Evolutionary conservation across 2,329 filamentous ascomycete genomes (phyloP), one percentile per base, ranked within the genome.

Genomic region (Gliomastix tumulicola): DNA sequence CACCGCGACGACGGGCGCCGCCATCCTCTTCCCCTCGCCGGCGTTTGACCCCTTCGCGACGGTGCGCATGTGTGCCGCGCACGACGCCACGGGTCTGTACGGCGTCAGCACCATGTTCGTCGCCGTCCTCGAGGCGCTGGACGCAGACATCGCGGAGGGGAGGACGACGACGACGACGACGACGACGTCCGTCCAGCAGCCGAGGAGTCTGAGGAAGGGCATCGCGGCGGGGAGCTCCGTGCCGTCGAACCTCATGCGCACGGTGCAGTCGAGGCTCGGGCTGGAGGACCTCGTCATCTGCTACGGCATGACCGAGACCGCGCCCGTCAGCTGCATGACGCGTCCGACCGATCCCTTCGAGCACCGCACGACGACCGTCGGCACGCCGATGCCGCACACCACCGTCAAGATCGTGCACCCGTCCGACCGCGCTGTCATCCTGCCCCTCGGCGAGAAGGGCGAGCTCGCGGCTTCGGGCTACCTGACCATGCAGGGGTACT

Each of bases 221-320:
- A 96, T 97, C 47, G 88, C 84, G 10, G 88, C 90, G 0, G 92
- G 92, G 1, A 84, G 77, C 38, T 84, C 79, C n/a, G 82, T 97
- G 3, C 90, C 92, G 0, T 77, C 82, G 16, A 74, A 85, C 36
- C 68, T 96, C 20, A 94, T 94, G 86, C 70, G 73, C 15, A 78
- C 76, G 41, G 63, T 97, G 7, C 84, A 90, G 56, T 70, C 71
- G 18, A 71, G 66, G 3, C 68, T 97, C 8, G 92, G 92, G 34
- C 65, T 97, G 15, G 76, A 72, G 0, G 84, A 94, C 38, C 63
- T 97, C 17, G 90, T 89, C 0, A 96, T 95, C 44, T 95, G 89
- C 67, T 97, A 96, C 58, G 89, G 89, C 42, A 94, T 94, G 88
- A 96, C 89, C 2, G 89, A 96, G 62, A 96, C 89, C 2, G 74